Conservation (phyloP, 768 basidiomycete species). For the Royoungia palumana region DNA sequence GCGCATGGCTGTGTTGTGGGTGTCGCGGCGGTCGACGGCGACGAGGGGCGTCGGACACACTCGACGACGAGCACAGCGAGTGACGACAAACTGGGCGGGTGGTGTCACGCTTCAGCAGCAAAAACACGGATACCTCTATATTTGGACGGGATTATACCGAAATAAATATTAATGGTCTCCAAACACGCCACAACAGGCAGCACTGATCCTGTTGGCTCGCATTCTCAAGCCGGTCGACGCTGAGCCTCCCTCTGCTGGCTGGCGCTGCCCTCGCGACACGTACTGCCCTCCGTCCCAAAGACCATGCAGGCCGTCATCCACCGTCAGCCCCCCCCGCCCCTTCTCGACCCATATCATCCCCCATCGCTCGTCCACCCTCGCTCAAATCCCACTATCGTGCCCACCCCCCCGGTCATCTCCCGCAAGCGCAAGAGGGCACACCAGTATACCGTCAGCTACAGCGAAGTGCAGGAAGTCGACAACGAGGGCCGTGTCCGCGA, state of each 20-base stretch:
- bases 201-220: conserved; percentile 29
- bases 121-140: conserved; percentile 14
- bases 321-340: conserved; percentile 58
- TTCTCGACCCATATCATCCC: conserved; percentile 65
- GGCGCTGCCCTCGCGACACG: no score
- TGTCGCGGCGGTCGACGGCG: conserved; percentile 14
- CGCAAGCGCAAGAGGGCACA: conserved; percentile 83
- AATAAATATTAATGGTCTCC: neutral
- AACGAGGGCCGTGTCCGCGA: conserved; percentile 71
- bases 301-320: conserved; percentile 69
- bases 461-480: conserved; percentile 86
- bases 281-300: conserved; percentile 43
- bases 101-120: conserved; percentile 26
- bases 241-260: no score
- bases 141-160: conserved; percentile 9
- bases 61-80: conserved; percentile 40
- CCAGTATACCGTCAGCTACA: conserved; percentile 81
- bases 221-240: conserved; percentile 32
- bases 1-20: conserved; percentile 43
- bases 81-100: conserved; percentile 26
- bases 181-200: conserved; percentile 30
- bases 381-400: conserved; percentile 57
- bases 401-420: conserved; percentile 66
- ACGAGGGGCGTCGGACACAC: conserved; percentile 22
- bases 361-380: conserved; percentile 48